Evolutionary conservation across 129 eudicot species (phyloP).

Genomic region (Flaveria trinervia): DNA sequence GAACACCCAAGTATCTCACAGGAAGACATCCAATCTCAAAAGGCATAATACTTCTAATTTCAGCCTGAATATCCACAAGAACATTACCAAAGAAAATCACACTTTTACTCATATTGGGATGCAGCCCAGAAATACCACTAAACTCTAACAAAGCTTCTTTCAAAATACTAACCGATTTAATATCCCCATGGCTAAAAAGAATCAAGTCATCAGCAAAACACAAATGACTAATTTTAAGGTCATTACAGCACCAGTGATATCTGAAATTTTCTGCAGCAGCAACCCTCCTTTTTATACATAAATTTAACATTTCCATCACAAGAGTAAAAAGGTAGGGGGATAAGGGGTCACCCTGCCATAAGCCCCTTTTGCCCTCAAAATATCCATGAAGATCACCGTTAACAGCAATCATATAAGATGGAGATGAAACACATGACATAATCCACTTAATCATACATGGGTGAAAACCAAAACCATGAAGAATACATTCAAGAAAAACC

Average conservation of each 20-base stretch:
- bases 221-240: neutral
- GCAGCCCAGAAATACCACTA: neutral
- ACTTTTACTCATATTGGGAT: neutral
- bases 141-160: neutral
- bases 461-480: neutral
- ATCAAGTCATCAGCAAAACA: neutral
- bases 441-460: neutral
- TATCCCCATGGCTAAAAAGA: neutral
- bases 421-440: neutral
- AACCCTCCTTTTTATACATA: neutral
- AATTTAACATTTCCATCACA: neutral
- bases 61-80: fast-evolving
- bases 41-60: neutral
- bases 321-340: neutral
- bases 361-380: neutral
- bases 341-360: neutral
- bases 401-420: neutral
- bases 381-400: neutral
- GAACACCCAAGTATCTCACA: neutral
- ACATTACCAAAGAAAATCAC: neutral
- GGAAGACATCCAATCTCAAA: neutral
- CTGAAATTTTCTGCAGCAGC: neutral
- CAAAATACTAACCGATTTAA: fast-evolving
- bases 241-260: neutral
- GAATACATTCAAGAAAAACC: neutral